Evolutionary conservation across 805 yeast genomes (phyloP).

Genomic region (Kodamaea leandrae): DNA sequence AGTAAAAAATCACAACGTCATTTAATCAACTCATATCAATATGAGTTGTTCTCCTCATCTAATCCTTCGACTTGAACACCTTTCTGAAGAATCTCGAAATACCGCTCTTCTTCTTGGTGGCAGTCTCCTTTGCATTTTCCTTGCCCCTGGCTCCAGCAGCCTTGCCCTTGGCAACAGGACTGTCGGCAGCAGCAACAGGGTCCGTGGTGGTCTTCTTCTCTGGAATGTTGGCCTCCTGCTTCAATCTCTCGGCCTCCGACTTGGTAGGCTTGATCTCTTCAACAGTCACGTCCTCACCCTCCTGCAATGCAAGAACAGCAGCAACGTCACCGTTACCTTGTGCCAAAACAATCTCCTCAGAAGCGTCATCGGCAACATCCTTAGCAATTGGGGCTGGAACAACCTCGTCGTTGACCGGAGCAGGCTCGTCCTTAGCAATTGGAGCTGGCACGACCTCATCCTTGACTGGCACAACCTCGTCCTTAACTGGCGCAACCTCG

Average conservation of each 20-base stretch:
- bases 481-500: slow-evolving; percentile 3
- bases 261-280: slow-evolving; percentile 44
- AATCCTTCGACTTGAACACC: slow-evolving; percentile 12
- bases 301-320: slow-evolving; percentile 34
- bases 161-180: slow-evolving; percentile 8
- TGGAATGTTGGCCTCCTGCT: slow-evolving; percentile 28
- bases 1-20: too few species aligned
- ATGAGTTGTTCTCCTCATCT: too few species aligned
- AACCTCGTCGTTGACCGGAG: slow-evolving; percentile 11
- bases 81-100: slow-evolving; percentile 17
- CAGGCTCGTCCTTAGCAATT: slow-evolving; percentile 11
- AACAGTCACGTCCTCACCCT: slow-evolving; percentile 34
- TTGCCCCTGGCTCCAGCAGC: slow-evolving; percentile 10
- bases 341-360: slow-evolving; percentile 39
- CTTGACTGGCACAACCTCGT: slow-evolving; percentile 3
- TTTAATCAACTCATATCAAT: too few species aligned
- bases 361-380: slow-evolving; percentile 12
- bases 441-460: slow-evolving; percentile 1
- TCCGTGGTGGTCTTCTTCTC: not conserved
- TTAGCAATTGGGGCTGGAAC: slow-evolving; percentile 17
- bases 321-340: slow-evolving; percentile 35
- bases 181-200: slow-evolving; percentile 9
- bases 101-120: slow-evolving; percentile 14
- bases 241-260: slow-evolving; percentile 35
- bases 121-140: slow-evolving; percentile 10